Conservation (phyloP, 1,139 yeast genomes). For the Kluyveromyces sp. region DNA sequence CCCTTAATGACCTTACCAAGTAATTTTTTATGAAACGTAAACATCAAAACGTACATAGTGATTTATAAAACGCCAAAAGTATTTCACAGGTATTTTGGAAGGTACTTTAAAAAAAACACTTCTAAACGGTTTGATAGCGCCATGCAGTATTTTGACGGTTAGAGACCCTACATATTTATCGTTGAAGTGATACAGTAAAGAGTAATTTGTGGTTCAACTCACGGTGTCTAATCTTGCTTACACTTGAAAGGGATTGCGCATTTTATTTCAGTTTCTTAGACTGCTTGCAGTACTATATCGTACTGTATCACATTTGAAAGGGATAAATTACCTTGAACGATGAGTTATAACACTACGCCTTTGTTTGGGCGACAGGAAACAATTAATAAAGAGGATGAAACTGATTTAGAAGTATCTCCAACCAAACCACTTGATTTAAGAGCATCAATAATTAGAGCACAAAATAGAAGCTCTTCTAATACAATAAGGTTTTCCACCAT, state of each 20-base stretch:
- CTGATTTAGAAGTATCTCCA: conserved; percentile 1
- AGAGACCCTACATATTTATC: no score
- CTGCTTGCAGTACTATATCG: not conserved
- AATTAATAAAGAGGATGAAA: not conserved
- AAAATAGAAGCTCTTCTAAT: not conserved
- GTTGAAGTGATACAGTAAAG: no score
- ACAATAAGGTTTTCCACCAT: conserved; percentile 1
- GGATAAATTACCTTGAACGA: not conserved
- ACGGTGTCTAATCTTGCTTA: no score
- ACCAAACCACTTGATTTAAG: conserved; percentile 3
- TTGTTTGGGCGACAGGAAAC: conserved; percentile 2
- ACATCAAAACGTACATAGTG: conserved; percentile 6
- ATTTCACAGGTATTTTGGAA: not conserved
- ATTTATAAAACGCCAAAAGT: not conserved
- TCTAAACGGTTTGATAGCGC: no score
- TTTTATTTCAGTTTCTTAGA: no score
- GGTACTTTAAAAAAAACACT: not conserved
- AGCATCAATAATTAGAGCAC: conserved; percentile 2
- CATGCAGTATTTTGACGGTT: no score
- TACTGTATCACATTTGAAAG: not conserved
- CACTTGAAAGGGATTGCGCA: not conserved
- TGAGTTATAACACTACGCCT: conserved; percentile 4
- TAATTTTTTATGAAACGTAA: not conserved
- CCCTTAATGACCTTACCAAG: conserved; percentile 30
- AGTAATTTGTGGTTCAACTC: no score